Conservation (phyloP, 495 filamentous ascomycete genomes). For the Talaromyces thailandensis region DNA sequence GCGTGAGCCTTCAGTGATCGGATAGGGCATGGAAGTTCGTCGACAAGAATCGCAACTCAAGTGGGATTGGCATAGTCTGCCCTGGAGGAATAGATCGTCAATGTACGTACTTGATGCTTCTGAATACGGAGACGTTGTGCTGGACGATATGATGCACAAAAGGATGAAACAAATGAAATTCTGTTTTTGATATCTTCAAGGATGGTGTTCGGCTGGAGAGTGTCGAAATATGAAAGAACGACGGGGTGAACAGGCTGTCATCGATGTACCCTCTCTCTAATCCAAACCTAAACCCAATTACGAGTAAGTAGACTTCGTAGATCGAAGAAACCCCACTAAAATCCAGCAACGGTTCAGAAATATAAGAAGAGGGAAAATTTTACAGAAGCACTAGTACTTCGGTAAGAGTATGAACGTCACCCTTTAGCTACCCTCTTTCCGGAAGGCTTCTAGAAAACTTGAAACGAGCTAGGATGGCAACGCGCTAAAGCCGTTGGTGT, state of each 20-base stretch:
- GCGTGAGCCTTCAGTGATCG: neutral
- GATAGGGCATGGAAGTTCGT: neutral
- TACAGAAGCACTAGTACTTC: neutral
- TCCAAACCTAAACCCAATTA: neutral
- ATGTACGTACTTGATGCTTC: neutral
- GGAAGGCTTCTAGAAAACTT: slow-evolving; percentile 4
- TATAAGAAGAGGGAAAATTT: neutral
- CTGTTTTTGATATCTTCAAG: neutral
- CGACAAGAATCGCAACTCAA: neutral
- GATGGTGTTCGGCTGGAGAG: neutral
- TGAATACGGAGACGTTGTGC: neutral
- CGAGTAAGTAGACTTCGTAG: neutral
- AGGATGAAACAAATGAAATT: neutral
- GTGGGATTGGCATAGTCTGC: neutral
- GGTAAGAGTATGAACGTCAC: neutral
- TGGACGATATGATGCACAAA: neutral
- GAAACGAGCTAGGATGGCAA: neutral
- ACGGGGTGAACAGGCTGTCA: neutral
- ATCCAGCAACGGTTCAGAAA: neutral
- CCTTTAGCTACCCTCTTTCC: neutral
- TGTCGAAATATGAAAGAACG: neutral
- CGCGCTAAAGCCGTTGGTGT: neutral
- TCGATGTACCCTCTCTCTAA: neutral
- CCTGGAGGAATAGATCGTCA: neutral
- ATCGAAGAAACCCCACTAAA: neutral